These are phyloP conservation scores for Naganishia sp. DNA, from an alignment of 1,284 basidiomycete genomes.

Conservation along the genomic window DNA sequence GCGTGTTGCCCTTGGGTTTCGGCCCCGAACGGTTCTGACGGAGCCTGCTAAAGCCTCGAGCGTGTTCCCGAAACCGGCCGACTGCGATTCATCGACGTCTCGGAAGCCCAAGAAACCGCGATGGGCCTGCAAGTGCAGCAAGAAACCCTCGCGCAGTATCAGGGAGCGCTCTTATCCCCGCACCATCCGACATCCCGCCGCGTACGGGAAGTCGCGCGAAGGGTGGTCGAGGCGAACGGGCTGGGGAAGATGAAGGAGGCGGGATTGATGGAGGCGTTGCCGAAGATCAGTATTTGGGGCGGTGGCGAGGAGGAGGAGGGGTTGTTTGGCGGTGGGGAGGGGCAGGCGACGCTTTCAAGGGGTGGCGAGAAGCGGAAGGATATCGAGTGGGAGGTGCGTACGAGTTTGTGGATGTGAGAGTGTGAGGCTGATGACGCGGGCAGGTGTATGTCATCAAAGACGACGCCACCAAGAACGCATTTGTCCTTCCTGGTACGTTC, in stretches of 20 bases:
- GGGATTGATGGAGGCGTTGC: conserved; percentile 38
- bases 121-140: conserved; percentile 56
- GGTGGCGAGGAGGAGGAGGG: conserved; percentile 34
- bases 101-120: conserved; percentile 60
- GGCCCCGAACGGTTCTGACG: neutral
- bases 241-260: conserved; percentile 63
- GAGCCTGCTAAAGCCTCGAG: conserved; percentile 62
- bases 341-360: conserved; percentile 28
- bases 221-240: conserved; percentile 72
- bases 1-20: conserved; percentile 40
- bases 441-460: conserved; percentile 81
- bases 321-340: conserved; percentile 30
- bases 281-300: conserved; percentile 41
- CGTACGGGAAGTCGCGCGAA: conserved; percentile 68
- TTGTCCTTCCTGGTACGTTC: conserved; percentile 68
- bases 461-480: conserved; percentile 71
- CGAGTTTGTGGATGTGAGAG: neutral
- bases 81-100: conserved; percentile 79
- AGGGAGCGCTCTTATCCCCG: conserved; percentile 64
- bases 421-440: conserved; percentile 40
- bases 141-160: conserved; percentile 62
- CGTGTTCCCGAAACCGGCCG: conserved; percentile 78
- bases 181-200: conserved; percentile 67
- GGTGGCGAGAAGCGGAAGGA: conserved; percentile 52
- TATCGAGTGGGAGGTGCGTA: conserved; percentile 53